Conservation (phyloP, 441 rosid genomes). For the Cnidoscolus chayamansa region DNA sequence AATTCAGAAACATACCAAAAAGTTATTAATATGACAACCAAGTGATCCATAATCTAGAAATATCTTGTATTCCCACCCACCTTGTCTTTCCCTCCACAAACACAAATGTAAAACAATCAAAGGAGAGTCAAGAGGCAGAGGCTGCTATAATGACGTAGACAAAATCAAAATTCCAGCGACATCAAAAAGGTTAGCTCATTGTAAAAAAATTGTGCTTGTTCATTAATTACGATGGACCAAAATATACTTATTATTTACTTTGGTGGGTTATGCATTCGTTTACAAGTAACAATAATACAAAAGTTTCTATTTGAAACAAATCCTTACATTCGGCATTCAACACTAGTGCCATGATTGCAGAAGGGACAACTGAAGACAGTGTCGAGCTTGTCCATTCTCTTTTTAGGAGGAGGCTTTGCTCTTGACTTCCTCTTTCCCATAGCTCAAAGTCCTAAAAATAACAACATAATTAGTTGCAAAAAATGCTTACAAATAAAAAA, state of each 20-base stretch:
- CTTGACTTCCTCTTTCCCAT: constrained; percentile 28
- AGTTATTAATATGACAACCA: not conserved
- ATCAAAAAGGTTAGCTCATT: not conserved
- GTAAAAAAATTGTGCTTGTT: not conserved
- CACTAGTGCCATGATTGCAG: constrained; percentile 92
- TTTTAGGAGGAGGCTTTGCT: constrained; percentile 29
- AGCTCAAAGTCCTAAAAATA: constrained; percentile 2
- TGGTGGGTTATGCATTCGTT: not conserved
- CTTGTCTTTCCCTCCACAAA: not conserved
- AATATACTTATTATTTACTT: not conserved
- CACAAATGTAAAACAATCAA: not conserved
- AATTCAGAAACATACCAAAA: constrained; percentile 3
- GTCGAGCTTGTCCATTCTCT: constrained; percentile 64
- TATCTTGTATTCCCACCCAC: not conserved
- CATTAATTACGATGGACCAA: not conserved
- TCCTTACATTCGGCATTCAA: constrained; percentile 79
- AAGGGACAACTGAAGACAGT: constrained; percentile 93
- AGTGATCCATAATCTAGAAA: not conserved
- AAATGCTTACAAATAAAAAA: not conserved
- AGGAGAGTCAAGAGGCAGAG: not conserved
- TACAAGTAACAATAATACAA: not conserved
- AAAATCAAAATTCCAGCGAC: not conserved
- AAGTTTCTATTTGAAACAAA: not conserved
- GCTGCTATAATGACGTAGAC: not conserved
- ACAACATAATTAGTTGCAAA: not conserved